Evolutionary conservation across 306 rosid genomes (phyloP), one percentile per base, ranked within the genome.

Genomic region (Quercus bicolor): DNA sequence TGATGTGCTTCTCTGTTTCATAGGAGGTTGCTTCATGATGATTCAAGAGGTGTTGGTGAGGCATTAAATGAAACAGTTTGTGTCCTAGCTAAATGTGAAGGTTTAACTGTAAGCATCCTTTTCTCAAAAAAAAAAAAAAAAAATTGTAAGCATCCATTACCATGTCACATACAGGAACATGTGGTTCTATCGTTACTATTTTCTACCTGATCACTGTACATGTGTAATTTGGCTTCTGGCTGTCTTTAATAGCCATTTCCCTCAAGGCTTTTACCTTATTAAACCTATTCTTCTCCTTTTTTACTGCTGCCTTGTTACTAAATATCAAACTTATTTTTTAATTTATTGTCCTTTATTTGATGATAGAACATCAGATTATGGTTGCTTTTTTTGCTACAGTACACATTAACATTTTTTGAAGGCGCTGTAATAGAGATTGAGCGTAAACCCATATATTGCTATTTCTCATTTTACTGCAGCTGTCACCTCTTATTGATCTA

Each of bases 11-110:
- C 76, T n/a, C 52, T 66, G 52, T 66, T 31, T 19, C 51, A 18
- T 77, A 95, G 99, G 99, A 93, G 99, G 84, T 78, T 93, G 56
- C 71, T 91, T 68, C 70, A 70, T 73, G 99, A 95, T 83, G 99
- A 95, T 75, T 79, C 87, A 45, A 91, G 97, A 87, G 98, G 98
- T 33, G 99, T 95, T 68, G 93, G 5, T 1, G 99, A 95, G 87
- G 89, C 94, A 72, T 78, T 95, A 33, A 93, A 93, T 76, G 97
- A 95, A 89, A 93, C 93, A 43, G 96, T 93, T 75, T 95, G 98
- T 77, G 51, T 90, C 65, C 66, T 53, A 23, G 21, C 90, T 33
- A 83, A 87, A 48, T 95, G 99, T 85, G 70, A 70, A 6, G 99
- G 99, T 68, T 86, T 93, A 74, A 88, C 85, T n/a, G 99, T 91